phyloP scores from a whole-genome alignment of 2,329 filamentous ascomycete genomes.

The Aspergillus sp. region DNA sequence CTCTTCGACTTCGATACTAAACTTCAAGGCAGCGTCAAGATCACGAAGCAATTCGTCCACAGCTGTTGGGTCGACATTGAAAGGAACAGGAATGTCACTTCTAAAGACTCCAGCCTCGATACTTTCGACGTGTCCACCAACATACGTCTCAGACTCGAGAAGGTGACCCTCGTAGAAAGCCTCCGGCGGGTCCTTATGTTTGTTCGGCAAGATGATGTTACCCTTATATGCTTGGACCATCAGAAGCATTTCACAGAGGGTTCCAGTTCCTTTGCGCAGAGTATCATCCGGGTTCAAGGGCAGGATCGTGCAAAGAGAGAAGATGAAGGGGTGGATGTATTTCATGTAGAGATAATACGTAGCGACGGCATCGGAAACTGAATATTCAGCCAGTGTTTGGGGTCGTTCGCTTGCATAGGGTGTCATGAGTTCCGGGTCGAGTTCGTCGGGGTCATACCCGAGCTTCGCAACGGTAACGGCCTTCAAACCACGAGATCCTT shows the following conservation, averaged over 20 bases:
- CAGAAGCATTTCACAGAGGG: slow-evolving; percentile 97
- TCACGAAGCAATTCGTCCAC: slow-evolving; percentile 86
- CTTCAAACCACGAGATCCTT: slow-evolving; percentile 95
- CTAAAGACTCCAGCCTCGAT: slow-evolving; percentile 97
- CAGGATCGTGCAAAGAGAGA: slow-evolving; percentile 95
- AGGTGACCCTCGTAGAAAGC: slow-evolving; percentile 96
- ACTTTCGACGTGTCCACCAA: slow-evolving; percentile 97
- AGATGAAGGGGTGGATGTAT: slow-evolving; percentile 99
- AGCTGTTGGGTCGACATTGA: slow-evolving; percentile 82
- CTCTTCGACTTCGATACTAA: slow-evolving; percentile 81
- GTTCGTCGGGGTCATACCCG: slow-evolving; percentile 95
- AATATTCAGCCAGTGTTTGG: slow-evolving; percentile 94
- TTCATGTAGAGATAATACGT: slow-evolving; percentile 99
- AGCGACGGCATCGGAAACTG: slow-evolving; percentile 96
- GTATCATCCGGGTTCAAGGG: slow-evolving; percentile 91
- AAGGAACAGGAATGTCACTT: slow-evolving; percentile 92
- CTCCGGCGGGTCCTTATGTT: slow-evolving; percentile 87
- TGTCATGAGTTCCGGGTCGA: slow-evolving; percentile 97
- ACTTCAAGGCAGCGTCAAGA: slow-evolving; percentile 83
- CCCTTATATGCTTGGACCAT: slow-evolving; percentile 98
- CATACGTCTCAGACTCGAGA: slow-evolving; percentile 95
- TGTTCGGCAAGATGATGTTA: slow-evolving; percentile 91
- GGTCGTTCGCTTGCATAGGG: slow-evolving; percentile 82
- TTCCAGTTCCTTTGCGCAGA: slow-evolving; percentile 92
- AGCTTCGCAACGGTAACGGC: slow-evolving; percentile 97